phyloP scores from a whole-genome alignment of 192 early-diverging fungal species.

The Coemansia sp. region DNA sequence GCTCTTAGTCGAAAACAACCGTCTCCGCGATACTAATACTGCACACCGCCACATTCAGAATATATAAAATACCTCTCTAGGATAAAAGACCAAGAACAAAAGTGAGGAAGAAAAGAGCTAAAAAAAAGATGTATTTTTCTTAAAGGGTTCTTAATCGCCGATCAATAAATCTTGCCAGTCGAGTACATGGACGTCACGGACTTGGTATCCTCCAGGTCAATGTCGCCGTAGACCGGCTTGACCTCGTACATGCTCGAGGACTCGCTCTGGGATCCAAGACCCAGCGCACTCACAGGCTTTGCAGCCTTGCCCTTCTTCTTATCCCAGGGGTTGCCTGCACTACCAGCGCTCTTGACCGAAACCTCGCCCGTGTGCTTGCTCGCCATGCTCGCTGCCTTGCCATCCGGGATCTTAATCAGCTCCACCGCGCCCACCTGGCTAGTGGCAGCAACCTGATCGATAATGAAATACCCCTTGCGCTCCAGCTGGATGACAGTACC shows the following conservation, averaged over 20 bases:
- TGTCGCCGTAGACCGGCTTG: conserved; percentile 38
- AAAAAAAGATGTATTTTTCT: neutral
- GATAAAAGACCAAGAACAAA: neutral
- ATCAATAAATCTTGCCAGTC: conserved; percentile 37
- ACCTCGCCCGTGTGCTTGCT: conserved; percentile 57
- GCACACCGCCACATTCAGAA: neutral
- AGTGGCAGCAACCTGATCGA: conserved; percentile 64
- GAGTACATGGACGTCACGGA: conserved; percentile 33
- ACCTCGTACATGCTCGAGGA: conserved; percentile 35
- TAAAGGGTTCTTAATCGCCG: neutral
- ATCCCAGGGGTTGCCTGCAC: conserved; percentile 34
- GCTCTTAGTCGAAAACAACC: neutral
- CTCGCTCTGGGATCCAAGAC: conserved; percentile 21
- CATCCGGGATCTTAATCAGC: conserved; percentile 92
- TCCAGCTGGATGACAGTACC: conserved; percentile 96
- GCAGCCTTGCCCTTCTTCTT: conserved; percentile 21
- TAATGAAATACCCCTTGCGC: conserved; percentile 93
- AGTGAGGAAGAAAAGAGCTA: neutral
- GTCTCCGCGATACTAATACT: neutral
- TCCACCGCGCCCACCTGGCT: conserved; percentile 59
- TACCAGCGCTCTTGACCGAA: conserved; percentile 14
- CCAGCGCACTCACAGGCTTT: conserved; percentile 17
- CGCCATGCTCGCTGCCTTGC: conserved; percentile 72
- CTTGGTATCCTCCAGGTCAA: conserved; percentile 19
- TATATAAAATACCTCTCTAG: neutral